Evolutionary conservation across 306 rosid species (phyloP).

Genomic region (Gynostemma pentaphyllum): DNA sequence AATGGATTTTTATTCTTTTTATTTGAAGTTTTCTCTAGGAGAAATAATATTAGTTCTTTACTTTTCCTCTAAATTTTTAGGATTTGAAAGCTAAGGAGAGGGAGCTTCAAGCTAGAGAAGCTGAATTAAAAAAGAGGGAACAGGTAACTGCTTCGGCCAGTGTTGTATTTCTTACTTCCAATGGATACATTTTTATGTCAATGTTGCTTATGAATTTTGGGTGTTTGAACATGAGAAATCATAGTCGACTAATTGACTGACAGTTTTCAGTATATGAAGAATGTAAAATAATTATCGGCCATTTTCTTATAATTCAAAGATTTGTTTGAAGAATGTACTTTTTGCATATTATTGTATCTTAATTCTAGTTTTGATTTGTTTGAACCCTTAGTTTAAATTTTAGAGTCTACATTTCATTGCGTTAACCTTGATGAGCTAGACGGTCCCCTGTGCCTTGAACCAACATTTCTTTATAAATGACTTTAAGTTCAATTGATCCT

Average conservation of each 20-base stretch:
- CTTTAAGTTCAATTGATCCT: conserved; percentile 1
- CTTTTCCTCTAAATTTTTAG: conserved; percentile 17
- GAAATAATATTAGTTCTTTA: background rate
- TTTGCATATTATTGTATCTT: background rate
- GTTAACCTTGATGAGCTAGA: conserved; percentile 12
- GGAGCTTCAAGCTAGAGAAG: conserved; percentile 77
- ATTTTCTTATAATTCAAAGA: background rate
- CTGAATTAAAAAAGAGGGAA: conserved; percentile 78
- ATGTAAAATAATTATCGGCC: background rate
- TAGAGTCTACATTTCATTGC: background rate
- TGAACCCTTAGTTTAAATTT: background rate
- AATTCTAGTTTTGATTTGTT: background rate
- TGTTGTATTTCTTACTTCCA: background rate
- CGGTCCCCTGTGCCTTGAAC: conserved; percentile 5
- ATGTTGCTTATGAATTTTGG: background rate
- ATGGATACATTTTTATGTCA: background rate
- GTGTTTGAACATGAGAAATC: background rate
- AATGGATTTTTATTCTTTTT: too few species aligned
- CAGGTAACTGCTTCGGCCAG: conserved; percentile 37
- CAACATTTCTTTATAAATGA: background rate
- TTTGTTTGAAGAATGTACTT: background rate
- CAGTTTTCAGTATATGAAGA: background rate
- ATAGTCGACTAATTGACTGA: background rate
- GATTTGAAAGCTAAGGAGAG: conserved; percentile 64
- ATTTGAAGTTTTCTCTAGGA: background rate